These are phyloP conservation scores for Plectosphaerella cucumerina DNA, from an alignment of 2,329 filamentous ascomycete genomes.

Conservation along the genomic window DNA sequence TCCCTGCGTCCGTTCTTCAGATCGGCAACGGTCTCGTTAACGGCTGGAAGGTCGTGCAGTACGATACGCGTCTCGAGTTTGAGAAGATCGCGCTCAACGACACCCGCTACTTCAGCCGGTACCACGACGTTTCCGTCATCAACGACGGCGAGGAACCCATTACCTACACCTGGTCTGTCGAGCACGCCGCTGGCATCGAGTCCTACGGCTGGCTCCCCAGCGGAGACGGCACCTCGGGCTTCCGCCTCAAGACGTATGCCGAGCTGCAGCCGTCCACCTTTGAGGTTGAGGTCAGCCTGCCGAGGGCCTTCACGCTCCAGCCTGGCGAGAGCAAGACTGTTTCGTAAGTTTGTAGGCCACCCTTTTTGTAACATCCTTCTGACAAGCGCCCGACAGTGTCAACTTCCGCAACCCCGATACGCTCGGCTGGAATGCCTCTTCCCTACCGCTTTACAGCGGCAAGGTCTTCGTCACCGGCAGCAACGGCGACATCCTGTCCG, in stretches of 20 bases:
- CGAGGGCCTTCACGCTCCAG: slow-evolving; percentile 15
- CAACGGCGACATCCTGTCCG: slow-evolving; percentile 23
- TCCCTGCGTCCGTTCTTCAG: slow-evolving; percentile 27
- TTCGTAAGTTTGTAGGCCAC: slow-evolving; percentile 6
- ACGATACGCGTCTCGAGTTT: slow-evolving; percentile 30
- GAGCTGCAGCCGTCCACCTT: slow-evolving; percentile 13
- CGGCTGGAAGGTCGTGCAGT: slow-evolving; percentile 37
- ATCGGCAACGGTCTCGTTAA: slow-evolving; percentile 43
- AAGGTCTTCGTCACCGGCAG: slow-evolving; percentile 23
- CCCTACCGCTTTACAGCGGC: slow-evolving; percentile 25
- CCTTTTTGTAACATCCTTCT: not conserved
- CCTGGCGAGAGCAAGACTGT: slow-evolving; percentile 17
- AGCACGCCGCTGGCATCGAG: slow-evolving; percentile 29
- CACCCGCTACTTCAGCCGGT: slow-evolving; percentile 33
- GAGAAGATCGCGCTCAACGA: slow-evolving; percentile 44
- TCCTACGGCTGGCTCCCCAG: slow-evolving; percentile 20
- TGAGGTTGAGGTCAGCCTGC: slow-evolving; percentile 11
- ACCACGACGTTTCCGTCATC: slow-evolving; percentile 25
- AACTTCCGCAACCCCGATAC: slow-evolving; percentile 21
- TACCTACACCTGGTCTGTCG: slow-evolving; percentile 22
- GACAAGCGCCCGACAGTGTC: slow-evolving; percentile 3
- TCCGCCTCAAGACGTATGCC: slow-evolving; percentile 9
- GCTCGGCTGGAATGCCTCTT: slow-evolving; percentile 18
- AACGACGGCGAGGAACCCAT: slow-evolving; percentile 27
- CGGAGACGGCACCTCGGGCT: no score